A percentile compares a stretch with the other conserved stretches of the same genome.
Evolutionary conservation across 805 yeast species (phyloP).

Genomic region (Lipomyces chichibuensis): DNA sequence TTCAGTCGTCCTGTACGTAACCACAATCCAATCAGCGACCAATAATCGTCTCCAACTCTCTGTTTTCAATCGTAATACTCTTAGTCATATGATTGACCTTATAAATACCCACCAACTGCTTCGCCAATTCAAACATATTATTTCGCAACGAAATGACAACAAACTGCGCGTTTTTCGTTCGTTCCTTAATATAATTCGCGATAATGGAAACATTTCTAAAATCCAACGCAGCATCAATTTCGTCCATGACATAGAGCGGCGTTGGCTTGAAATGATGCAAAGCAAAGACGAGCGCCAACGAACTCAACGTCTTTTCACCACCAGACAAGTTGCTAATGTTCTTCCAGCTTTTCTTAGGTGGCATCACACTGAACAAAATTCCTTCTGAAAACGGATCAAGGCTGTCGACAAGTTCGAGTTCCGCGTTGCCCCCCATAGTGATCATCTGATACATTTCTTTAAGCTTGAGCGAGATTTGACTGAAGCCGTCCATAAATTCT

Average conservation of each 20-base stretch:
- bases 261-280: slow-evolving; percentile 95
- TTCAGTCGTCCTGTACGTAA: neutral
- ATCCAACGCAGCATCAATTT: slow-evolving; percentile 97
- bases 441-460: slow-evolving; percentile 98
- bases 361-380: slow-evolving; percentile 95
- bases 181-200: slow-evolving; percentile 92
- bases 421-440: slow-evolving; percentile 99
- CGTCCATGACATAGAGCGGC: slow-evolving; percentile 98
- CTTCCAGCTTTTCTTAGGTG: slow-evolving; percentile 97
- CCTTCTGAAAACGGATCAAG: slow-evolving; percentile 99
- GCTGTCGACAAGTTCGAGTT: slow-evolving; percentile 90
- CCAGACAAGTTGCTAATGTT: slow-evolving; percentile 94
- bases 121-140: slow-evolving; percentile 96
- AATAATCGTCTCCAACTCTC: slow-evolving; percentile 12
- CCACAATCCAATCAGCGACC: neutral
- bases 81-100: slow-evolving; percentile 77
- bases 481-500: slow-evolving; percentile 93
- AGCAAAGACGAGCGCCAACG: slow-evolving; percentile 94
- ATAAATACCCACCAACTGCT: slow-evolving; percentile 92
- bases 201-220: slow-evolving; percentile 96
- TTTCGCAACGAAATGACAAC: slow-evolving; percentile 92
- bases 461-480: slow-evolving; percentile 78
- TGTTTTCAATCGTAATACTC: slow-evolving; percentile 34
- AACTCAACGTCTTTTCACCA: slow-evolving; percentile 95
- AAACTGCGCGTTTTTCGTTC: slow-evolving; percentile 95